A percentile compares a stretch with the other conserved stretches of the same genome.
phyloP scores from a whole-genome alignment of 2,329 filamentous ascomycete genomes.

The Didymella pinodella region DNA sequence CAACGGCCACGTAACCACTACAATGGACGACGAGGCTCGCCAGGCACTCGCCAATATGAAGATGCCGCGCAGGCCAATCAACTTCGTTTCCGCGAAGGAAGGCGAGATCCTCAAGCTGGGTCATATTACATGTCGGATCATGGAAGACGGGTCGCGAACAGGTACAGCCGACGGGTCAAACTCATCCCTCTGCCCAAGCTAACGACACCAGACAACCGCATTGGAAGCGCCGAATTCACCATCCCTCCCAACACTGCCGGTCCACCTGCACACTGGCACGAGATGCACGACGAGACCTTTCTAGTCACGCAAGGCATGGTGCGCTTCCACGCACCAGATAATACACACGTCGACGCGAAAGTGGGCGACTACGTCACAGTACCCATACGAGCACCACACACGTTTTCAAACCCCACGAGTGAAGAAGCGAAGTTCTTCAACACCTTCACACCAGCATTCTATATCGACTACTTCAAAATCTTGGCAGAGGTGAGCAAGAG shows the following conservation, averaged over 20 bases:
- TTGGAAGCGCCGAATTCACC: constrained; percentile 59
- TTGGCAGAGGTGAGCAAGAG: constrained; percentile 56
- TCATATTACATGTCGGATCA: constrained; percentile 58
- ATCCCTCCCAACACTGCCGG: constrained; percentile 58
- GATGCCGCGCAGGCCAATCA: constrained; percentile 56
- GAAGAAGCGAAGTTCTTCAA: constrained; percentile 65
- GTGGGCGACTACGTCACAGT: constrained; percentile 64
- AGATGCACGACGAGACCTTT: constrained; percentile 66
- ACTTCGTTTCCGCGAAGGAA: constrained; percentile 57
- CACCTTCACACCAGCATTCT: constrained; percentile 65
- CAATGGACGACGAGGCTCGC: constrained; percentile 49
- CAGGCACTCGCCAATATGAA: constrained; percentile 44
- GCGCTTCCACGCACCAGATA: constrained; percentile 60
- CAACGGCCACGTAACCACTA: constrained; percentile 2
- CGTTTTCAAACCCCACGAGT: constrained; percentile 64
- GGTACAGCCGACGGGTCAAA: constrained; percentile 38
- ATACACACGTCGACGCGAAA: constrained; percentile 57
- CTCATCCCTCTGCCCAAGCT: neutral
- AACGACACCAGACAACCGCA: constrained; percentile 54
- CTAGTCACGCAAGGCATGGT: constrained; percentile 62
- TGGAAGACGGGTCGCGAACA: constrained; percentile 61
- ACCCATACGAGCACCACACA: constrained; percentile 63
- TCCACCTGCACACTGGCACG: constrained; percentile 62
- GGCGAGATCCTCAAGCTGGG: constrained; percentile 61
- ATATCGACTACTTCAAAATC: constrained; percentile 66